Evolutionary conservation across 768 basidiomycete genomes (phyloP).

Genomic region (Pulveroboletus sp.): DNA sequence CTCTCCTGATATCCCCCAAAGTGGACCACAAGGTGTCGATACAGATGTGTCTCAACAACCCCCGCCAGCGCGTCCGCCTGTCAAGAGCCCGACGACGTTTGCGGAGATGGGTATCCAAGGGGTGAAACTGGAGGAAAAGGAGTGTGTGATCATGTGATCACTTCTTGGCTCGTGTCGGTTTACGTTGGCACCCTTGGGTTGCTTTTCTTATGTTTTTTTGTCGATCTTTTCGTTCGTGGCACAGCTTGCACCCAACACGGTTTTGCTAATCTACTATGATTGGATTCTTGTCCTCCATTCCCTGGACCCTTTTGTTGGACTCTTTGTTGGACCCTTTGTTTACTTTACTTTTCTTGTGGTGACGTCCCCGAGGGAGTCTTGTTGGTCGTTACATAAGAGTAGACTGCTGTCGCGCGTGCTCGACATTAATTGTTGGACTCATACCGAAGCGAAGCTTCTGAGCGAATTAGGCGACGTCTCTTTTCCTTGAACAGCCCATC

Average conservation of each 20-base stretch:
- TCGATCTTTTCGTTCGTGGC: background rate
- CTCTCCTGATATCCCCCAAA: slow-evolving; percentile 11
- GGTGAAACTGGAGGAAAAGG: slow-evolving; percentile 71
- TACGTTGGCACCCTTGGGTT: background rate
- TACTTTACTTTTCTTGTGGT: background rate
- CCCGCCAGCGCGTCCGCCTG: slow-evolving; percentile 3
- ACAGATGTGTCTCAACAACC: slow-evolving; percentile 7
- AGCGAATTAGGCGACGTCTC: no score
- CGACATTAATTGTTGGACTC: background rate
- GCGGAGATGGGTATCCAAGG: slow-evolving; percentile 91
- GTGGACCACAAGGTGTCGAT: background rate
- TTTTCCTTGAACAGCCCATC: no score
- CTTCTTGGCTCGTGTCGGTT: background rate
- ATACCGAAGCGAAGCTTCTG: background rate
- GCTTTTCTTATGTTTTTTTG: background rate
- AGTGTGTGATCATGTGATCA: slow-evolving; percentile 83
- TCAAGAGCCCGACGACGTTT: slow-evolving; percentile 67
- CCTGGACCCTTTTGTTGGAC: background rate
- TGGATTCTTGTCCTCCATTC: background rate
- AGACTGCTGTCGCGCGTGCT: background rate
- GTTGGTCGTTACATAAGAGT: background rate
- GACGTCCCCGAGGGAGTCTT: background rate
- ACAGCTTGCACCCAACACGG: background rate
- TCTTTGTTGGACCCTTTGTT: background rate
- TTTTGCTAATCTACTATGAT: background rate